Conservation (phyloP, 768 basidiomycete species). For the Pleurotus djamor region DNA sequence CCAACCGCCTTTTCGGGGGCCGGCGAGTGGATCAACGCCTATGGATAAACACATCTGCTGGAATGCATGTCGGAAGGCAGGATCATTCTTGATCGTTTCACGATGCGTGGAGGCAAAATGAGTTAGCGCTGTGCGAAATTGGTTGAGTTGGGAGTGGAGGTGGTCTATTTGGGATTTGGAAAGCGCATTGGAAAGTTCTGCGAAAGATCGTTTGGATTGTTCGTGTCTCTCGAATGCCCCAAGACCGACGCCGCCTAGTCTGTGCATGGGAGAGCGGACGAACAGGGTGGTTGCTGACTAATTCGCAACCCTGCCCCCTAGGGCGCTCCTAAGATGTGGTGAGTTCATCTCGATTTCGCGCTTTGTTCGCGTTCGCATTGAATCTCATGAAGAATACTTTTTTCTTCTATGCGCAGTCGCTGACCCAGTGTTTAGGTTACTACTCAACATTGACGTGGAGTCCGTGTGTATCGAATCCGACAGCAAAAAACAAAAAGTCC, state of each 20-base stretch:
- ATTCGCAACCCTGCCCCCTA: too few species aligned
- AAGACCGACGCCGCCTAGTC: slow-evolving; percentile 79
- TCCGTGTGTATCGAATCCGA: not conserved
- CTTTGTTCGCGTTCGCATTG: not conserved
- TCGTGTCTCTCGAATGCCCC: slow-evolving; percentile 90
- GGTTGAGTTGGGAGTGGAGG: slow-evolving; percentile 77
- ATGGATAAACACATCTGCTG: slow-evolving; percentile 95
- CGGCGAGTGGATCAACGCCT: slow-evolving; percentile 92
- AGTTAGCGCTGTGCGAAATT: slow-evolving; percentile 79
- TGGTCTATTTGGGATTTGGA: slow-evolving; percentile 74
- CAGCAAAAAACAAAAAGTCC: not conserved
- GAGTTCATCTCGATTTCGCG: too few species aligned
- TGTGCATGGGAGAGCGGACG: slow-evolving; percentile 47
- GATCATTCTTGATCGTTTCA: slow-evolving; percentile 79
- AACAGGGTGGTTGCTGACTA: too few species aligned
- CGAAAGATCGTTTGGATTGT: slow-evolving; percentile 77
- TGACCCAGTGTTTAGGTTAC: not conserved
- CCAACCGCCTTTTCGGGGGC: slow-evolving; percentile 82
- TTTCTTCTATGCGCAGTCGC: not conserved
- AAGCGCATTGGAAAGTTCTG: slow-evolving; percentile 75
- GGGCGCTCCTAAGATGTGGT: too few species aligned
- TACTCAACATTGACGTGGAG: not conserved
- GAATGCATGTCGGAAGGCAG: slow-evolving; percentile 87
- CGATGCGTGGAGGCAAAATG: slow-evolving; percentile 84
- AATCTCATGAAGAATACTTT: not conserved